A percentile compares a stretch with the other conserved stretches of the same genome.
phyloP scores from a whole-genome alignment of 2,329 filamentous ascomycete species.

The Apiospora marii region DNA sequence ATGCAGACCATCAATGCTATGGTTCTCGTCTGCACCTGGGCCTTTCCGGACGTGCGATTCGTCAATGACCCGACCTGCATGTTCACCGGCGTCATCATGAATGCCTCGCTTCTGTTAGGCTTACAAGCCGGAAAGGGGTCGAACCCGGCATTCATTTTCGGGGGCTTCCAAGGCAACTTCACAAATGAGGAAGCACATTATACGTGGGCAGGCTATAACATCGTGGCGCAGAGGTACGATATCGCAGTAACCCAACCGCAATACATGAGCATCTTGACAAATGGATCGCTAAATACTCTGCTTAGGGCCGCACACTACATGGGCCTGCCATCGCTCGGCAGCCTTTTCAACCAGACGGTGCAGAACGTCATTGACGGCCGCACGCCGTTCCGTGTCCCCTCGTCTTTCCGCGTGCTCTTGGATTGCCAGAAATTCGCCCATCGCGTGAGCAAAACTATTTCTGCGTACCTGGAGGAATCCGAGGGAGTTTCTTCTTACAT shows the following conservation, averaged over 20 bases:
- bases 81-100: constrained; percentile 56
- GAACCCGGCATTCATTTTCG: constrained; percentile 56
- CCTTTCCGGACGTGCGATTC: constrained; percentile 59
- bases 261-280: constrained; percentile 26
- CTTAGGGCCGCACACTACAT: constrained; percentile 48
- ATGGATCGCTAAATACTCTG: constrained; percentile 36
- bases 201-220: constrained; percentile 62
- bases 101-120: constrained; percentile 56
- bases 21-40: constrained; percentile 60
- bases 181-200: constrained; percentile 60
- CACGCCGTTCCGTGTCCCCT: constrained; percentile 50
- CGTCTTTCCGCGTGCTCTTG: constrained; percentile 54
- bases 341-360: constrained; percentile 57
- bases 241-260: background rate
- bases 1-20: constrained; percentile 60
- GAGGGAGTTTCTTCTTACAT: constrained; percentile 55
- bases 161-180: constrained; percentile 49
- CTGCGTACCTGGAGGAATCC: constrained; percentile 54
- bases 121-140: constrained; percentile 61
- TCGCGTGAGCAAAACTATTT: constrained; percentile 56
- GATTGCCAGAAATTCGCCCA: constrained; percentile 61
- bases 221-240: constrained; percentile 57
- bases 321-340: constrained; percentile 54
- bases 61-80: constrained; percentile 58
- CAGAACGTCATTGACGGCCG: constrained; percentile 53